phyloP scores from a whole-genome alignment of 1,284 basidiomycete genomes.

The Trichosporon asahii region DNA sequence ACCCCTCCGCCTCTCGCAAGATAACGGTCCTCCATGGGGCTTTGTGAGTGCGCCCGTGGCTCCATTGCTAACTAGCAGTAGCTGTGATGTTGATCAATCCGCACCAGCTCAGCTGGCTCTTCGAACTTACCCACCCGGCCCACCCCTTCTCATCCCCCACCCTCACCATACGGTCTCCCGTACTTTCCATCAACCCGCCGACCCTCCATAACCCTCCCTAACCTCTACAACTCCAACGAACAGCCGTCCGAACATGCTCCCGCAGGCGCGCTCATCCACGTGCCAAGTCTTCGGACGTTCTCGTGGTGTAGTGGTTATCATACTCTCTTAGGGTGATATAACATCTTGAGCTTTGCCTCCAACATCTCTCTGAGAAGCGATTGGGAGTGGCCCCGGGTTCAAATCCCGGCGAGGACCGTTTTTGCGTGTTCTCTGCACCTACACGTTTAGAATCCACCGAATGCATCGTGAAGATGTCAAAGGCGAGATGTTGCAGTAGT shows the following conservation, averaged over 20 bases:
- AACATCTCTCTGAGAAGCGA: neutral
- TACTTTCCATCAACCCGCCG: no score
- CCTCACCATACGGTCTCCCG: no score
- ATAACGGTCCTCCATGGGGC: no score
- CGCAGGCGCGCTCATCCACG: neutral
- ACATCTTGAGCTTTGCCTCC: conserved; percentile 5
- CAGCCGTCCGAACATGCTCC: neutral
- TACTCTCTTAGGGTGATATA: conserved; percentile 2
- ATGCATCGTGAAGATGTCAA: neutral
- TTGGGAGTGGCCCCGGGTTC: neutral
- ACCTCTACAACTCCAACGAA: no score
- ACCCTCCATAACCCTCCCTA: no score
- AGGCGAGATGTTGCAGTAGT: neutral
- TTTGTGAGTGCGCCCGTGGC: no score
- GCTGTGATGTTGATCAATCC: no score
- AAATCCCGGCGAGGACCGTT: neutral
- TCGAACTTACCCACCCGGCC: no score
- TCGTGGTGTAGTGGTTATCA: neutral
- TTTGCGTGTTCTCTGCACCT: neutral
- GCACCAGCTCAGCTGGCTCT: no score
- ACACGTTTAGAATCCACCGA: neutral
- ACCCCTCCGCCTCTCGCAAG: no score
- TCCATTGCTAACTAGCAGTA: no score
- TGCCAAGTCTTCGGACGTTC: neutral
- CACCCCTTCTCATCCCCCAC: no score